Evolutionary conservation across 2,329 filamentous ascomycete genomes (phyloP), one percentile per base, ranked within the genome.

Genomic region (Penicillium sp.): DNA sequence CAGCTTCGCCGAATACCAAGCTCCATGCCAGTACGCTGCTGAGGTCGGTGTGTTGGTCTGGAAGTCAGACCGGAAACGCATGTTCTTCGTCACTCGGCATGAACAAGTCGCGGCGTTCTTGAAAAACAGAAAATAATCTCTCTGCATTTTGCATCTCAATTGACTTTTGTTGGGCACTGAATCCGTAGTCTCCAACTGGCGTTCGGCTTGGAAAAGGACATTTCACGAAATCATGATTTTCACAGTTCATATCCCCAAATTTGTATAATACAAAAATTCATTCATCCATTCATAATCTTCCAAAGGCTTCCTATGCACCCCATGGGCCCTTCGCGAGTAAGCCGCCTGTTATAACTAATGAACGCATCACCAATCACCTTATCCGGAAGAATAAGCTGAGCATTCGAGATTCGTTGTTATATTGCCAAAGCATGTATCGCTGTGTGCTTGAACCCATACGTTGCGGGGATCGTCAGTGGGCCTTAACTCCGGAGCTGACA

Each of bases 21-120:
- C 68, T 1, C 69, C 72, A 9, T 77, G 75, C 50, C 68, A 69
- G 36, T 86, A 96, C 72, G 92, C 94, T 0, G 87, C 92, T 61
- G 90, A 95, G 68, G 85, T 96, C 55, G 94, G 94, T 14, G 92
- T 99, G 27, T 70, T 96, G 65, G 82, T 89, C 3, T 97, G 92
- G 90, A 87, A 86, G 66, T 94, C 86, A 61, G 88, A 95, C 66
- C 77, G 78, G 48, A 87, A 85, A 69, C 82, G 86, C 56, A 87
- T 89, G 78, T 96, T 99, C 73, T 99, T 99, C 69, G 91, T 95
- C 6, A 95, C 84, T 53, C 87, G 91, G 66, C 84, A 94, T 64
- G 92, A 97, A 70, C 92, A 96, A 75, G 86, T 99, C 56, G 81
- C 85, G 53, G 85, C 87, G 54, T 97, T 89, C 69, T 79, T 96